A percentile compares a stretch with the other conserved stretches of the same genome.
Conservation (phyloP, 2,329 filamentous ascomycete genomes). For the Alternaria triticimaculans region DNA sequence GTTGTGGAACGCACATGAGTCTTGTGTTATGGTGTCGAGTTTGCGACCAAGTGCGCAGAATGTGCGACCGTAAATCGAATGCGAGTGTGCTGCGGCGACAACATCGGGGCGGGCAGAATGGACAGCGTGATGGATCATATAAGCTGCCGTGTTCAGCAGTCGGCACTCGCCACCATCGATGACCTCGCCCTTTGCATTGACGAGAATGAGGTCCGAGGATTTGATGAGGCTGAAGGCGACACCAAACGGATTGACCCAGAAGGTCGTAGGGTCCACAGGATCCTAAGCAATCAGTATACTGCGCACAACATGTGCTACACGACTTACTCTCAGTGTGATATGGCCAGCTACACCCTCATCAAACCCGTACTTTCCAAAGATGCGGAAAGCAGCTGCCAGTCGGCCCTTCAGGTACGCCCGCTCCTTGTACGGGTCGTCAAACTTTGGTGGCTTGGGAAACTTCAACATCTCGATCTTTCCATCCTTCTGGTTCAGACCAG, state of each 20-base stretch:
- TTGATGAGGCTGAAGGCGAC: slow-evolving; percentile 68
- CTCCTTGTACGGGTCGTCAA: slow-evolving; percentile 48
- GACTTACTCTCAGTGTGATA: slow-evolving; percentile 62
- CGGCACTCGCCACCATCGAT: slow-evolving; percentile 64
- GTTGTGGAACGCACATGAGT: slow-evolving; percentile 61
- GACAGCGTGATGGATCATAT: slow-evolving; percentile 66
- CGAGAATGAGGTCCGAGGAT: slow-evolving; percentile 70
- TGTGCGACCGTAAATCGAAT: slow-evolving; percentile 65
- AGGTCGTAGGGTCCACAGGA: slow-evolving; percentile 64
- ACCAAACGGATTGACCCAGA: slow-evolving; percentile 73
- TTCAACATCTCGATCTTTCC: slow-evolving; percentile 32
- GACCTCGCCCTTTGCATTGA: slow-evolving; percentile 66
- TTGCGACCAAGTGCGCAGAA: slow-evolving; percentile 68
- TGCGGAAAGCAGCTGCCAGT: slow-evolving; percentile 48
- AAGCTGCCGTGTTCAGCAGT: slow-evolving; percentile 56
- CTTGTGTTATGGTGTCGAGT: slow-evolving; percentile 66
- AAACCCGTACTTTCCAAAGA: slow-evolving; percentile 50
- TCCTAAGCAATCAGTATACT: slow-evolving; percentile 42
- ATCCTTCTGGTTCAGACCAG: slow-evolving; percentile 36
- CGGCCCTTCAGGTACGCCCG: slow-evolving; percentile 47
- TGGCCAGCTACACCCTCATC: slow-evolving; percentile 64
- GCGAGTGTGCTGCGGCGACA: slow-evolving; percentile 64
- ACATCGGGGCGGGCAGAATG: slow-evolving; percentile 66
- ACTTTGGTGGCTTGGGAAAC: slow-evolving; percentile 44
- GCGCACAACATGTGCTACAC: not conserved